Evolutionary conservation across 116 monocot genomes (phyloP), one percentile per base, ranked within the genome.

Genomic region (Phalaenopsis hybrid): DNA sequence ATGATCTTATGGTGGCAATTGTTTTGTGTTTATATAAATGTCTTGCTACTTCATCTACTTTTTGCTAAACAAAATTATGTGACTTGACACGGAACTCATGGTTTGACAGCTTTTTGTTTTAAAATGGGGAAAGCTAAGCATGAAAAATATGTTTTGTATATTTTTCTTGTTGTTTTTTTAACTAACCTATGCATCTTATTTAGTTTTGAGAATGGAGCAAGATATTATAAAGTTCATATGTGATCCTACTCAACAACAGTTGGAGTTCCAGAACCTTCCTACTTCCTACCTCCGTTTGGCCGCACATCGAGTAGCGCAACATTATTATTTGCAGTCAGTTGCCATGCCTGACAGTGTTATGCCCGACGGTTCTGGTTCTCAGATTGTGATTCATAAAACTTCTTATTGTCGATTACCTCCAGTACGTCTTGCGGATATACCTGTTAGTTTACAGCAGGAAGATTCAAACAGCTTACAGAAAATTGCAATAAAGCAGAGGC

Each of bases 191-290:
- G 41, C 44, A 16, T 85, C 13, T 73, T 83, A 4, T 82, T 59
- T 79, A 96, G 96, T 96, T 81, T 82, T 96, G 67, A 86, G 96
- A 69, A 96, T 96, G 94, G 94, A 96, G 80, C 94, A 96, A 86
- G 96, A 96, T 78, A 81, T 96, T 57, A 83, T 80, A 69, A 96
- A 85, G 81, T 94, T 96, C 78, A 85, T 96, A 70, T 86, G 81
- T 77, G 92, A 96, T 85, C 94, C 91, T 49, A 85, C 82, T 33
- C 89, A 86, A 77, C 89, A 88, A n/a, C 87, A 94, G 68, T 77
- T 92, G 75, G 96, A 92, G 81, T 92, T 96, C 74, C 77, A 88
- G 44, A 77, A 83, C 23, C 85, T 94, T 87, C 96, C 94, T 68
- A 96, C 92, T 81, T 96, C 96, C 59, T 96, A 96, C 81, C 85